Evolutionary conservation across 2,329 filamentous ascomycete species (phyloP).

Genomic region (Zalaria sp.): DNA sequence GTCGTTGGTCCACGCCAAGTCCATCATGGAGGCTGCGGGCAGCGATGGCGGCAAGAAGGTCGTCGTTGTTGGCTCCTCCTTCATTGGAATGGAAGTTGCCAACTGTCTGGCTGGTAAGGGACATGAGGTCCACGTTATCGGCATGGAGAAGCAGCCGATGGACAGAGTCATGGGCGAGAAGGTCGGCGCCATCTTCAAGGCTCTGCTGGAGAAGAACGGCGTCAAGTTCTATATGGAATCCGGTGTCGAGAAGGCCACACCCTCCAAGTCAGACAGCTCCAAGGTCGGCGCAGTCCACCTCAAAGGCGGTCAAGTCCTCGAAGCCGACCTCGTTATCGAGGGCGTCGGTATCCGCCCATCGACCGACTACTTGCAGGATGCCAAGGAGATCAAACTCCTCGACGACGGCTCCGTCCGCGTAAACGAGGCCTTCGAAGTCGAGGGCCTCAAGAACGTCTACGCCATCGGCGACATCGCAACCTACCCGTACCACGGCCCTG

Average conservation of each 20-base stretch:
- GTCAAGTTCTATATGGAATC: constrained; percentile 79
- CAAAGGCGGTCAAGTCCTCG: constrained; percentile 71
- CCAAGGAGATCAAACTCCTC: constrained; percentile 55
- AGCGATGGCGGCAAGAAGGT: constrained; percentile 75
- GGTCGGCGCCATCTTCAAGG: constrained; percentile 70
- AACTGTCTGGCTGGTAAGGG: constrained; percentile 61
- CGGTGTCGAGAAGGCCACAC: constrained; percentile 67
- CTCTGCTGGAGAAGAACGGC: constrained; percentile 67
- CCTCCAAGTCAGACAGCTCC: constrained; percentile 50
- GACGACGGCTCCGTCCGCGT: constrained; percentile 80
- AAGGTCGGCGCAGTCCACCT: constrained; percentile 70
- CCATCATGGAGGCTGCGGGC: constrained; percentile 66
- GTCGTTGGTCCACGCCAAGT: constrained; percentile 59
- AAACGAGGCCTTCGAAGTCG: constrained; percentile 65
- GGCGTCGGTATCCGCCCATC: constrained; percentile 80
- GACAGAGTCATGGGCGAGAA: constrained; percentile 73
- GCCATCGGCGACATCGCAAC: constrained; percentile 92
- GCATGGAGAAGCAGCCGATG: constrained; percentile 75
- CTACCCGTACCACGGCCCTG: constrained; percentile 86
- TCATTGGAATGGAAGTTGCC: constrained; percentile 97
- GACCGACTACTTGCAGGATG: constrained; percentile 67
- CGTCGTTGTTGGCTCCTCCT: constrained; percentile 81
- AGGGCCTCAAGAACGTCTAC: constrained; percentile 68
- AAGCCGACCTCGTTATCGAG: constrained; percentile 80
- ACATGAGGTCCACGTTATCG: constrained; percentile 75